phyloP scores from a whole-genome alignment of 225 moss, liverwort and hornwort species.

The Asterella californica region DNA sequence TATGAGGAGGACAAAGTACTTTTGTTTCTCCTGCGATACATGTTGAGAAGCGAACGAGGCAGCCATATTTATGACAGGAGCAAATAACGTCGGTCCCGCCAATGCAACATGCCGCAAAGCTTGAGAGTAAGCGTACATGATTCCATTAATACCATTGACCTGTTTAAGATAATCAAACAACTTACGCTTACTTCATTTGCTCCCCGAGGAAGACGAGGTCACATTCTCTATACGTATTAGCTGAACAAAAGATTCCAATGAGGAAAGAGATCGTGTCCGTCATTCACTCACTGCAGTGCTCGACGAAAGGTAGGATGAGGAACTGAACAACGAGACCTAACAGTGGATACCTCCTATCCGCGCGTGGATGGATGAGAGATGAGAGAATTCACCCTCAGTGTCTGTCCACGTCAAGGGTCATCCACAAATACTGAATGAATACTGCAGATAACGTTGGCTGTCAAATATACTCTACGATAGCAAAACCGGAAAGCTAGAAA shows the following conservation, averaged over 20 bases:
- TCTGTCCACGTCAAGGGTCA: no score
- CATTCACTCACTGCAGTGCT: neutral
- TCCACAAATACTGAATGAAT: no score
- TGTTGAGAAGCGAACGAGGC: conserved; percentile 53
- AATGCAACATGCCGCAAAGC: conserved; percentile 72
- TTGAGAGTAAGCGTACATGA: conserved; percentile 66
- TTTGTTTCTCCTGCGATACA: conserved; percentile 48
- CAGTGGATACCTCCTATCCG: neutral
- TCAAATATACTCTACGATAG: no score
- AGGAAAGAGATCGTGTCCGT: neutral
- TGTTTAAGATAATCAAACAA: conserved; percentile 5
- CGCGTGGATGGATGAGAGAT: no score
- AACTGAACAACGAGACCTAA: neutral
- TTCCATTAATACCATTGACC: conserved; percentile 70
- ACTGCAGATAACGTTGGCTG: no score
- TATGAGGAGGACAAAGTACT: conserved; percentile 88
- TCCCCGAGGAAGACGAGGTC: neutral
- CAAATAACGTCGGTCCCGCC: conserved; percentile 94
- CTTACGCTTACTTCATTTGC: neutral
- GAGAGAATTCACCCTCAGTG: no score
- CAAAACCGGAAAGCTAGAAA: neutral
- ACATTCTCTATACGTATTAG: neutral
- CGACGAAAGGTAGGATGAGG: neutral
- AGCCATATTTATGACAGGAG: conserved; percentile 70
- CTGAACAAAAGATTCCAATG: neutral